Evolutionary conservation across 805 yeast genomes (phyloP), one percentile per base, ranked within the genome.

Genomic region (Metschnikowia peoriensis): DNA sequence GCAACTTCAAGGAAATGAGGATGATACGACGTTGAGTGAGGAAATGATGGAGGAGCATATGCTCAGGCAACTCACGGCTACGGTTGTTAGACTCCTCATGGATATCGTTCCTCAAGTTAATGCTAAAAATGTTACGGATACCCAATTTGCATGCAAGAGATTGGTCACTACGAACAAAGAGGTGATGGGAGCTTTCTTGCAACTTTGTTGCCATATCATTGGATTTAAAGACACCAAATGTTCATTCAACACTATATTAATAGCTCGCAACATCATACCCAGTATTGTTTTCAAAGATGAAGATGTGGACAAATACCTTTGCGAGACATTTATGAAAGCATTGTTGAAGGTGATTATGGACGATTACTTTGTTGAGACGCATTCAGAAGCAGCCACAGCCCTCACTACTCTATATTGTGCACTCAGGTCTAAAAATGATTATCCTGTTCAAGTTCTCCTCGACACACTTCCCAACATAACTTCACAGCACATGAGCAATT

Each of bases 1-100:
- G 38, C 83, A 81, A 57, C 68, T 79, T 39, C 82, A 79, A 59
- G 84, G 84, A 0, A 78, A 79, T 41, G 83, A 80, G 41, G 86
- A 84, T 55, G 96, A 91, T 61, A 92, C 85, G 48, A 89, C 90
- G 27, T 76, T 93, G 62, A 86, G 94, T n/a, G 97, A 92, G 60
- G 99, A 94, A 65, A 94, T 94, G 96, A 86, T 94, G 88, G 97
- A 93, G 60, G 99, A 94, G 66, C 97, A 93, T 68, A 80, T 93
- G 76, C 73, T 93, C 54, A 78, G 99, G 60, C 98, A 94, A 66
- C 79, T 94, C 39, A 92, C 98, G 0, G 96, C 96, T 1, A 92
- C 96, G 4, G 89, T 89, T 10, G 97, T 87, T 49, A 76, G 97
- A 53, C 77, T 92, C 63, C 70, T 94, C 57, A 89, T 92, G 69